Percentiles rank a stretch among this genome's conserved stretches.
Conservation (phyloP, 2,329 filamentous ascomycete species). For the Verticillium nonalfalfae region DNA sequence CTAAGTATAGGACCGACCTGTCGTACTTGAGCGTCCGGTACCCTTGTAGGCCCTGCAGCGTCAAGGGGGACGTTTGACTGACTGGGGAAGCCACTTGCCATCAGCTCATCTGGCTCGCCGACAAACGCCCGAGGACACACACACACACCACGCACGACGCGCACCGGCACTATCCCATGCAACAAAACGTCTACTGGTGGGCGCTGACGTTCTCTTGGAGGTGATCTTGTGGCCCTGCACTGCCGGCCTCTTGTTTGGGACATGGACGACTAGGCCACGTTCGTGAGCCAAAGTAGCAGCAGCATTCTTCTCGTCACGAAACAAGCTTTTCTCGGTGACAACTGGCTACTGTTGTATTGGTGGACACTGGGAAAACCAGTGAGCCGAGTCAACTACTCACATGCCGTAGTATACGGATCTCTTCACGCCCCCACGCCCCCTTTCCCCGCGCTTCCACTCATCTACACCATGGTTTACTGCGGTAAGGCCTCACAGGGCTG, state of each 20-base stretch:
- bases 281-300: not conserved
- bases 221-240: slow-evolving; percentile 5
- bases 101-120: not conserved
- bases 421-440: not conserved
- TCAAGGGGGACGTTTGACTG: not conserved
- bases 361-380: not conserved
- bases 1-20: not conserved
- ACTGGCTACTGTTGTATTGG: not conserved
- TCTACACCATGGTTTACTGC: slow-evolving; percentile 45
- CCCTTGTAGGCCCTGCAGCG: not conserved
- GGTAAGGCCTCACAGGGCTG: slow-evolving; percentile 51
- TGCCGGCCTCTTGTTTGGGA: slow-evolving; percentile 5
- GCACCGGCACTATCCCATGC: not conserved
- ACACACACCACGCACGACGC: not conserved
- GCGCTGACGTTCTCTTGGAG: not conserved
- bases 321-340: not conserved
- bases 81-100: not conserved
- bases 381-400: not conserved
- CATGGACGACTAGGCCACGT: slow-evolving; percentile 2
- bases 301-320: not conserved
- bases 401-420: not conserved
- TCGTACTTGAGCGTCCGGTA: not conserved
- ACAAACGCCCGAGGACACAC: not conserved
- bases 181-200: not conserved
- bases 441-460: not conserved